Evolutionary conservation across 192 early-diverging fungal species (phyloP).

Genomic region (Backusella sp.): DNA sequence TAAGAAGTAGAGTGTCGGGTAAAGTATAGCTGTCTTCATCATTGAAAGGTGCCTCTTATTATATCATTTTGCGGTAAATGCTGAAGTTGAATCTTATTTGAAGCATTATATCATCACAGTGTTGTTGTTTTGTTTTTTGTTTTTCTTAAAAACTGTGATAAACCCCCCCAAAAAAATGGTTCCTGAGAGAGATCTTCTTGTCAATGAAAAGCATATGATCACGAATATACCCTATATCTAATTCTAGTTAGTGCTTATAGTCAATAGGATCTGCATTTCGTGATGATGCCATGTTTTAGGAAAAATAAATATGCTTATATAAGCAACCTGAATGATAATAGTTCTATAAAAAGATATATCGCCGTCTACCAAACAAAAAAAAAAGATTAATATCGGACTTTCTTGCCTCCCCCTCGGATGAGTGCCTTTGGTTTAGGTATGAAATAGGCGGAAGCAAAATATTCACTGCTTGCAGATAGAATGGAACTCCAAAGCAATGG

Average conservation of each 20-base stretch:
- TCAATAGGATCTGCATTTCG: constrained; percentile 14
- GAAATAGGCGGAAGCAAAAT: background rate
- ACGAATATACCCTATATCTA: constrained; percentile 47
- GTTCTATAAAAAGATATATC: background rate
- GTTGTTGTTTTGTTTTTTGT: background rate
- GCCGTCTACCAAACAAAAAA: background rate
- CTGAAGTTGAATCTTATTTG: background rate
- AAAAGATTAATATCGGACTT: background rate
- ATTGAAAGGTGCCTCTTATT: background rate
- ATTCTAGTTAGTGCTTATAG: constrained; percentile 36
- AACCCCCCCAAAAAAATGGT: background rate
- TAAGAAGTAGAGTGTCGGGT: background rate
- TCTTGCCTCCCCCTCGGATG: background rate
- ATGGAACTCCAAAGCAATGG: background rate
- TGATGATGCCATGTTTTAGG: constrained; percentile 11
- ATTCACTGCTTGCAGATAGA: background rate
- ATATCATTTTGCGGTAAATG: background rate
- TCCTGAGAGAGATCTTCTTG: background rate
- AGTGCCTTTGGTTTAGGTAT: background rate
- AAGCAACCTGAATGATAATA: background rate
- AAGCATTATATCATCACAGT: background rate
- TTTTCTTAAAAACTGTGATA: background rate
- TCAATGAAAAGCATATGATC: background rate
- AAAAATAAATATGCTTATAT: background rate
- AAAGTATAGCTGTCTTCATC: background rate